Evolutionary conservation across 2,329 filamentous ascomycete species (phyloP), one percentile per base, ranked within the genome.

Genomic region (Sarocladium oryzae): DNA sequence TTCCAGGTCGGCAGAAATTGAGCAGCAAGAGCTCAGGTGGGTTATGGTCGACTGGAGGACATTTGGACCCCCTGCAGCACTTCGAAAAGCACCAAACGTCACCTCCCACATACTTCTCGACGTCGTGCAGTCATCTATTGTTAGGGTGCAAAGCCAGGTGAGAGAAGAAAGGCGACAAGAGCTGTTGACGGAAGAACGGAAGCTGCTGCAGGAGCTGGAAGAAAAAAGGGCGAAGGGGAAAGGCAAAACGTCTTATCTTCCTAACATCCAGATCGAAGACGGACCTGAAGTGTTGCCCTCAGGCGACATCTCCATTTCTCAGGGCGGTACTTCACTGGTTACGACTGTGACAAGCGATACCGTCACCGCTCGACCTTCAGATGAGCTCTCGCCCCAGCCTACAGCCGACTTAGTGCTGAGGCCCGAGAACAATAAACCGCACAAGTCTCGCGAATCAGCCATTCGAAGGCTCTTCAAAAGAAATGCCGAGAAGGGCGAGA

Each of bases 51-150:
- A 76, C 57, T 79, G 76, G 73, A 68, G 64, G 33, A 61, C 67
- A 49, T 77, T 75, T 55, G 66, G 70, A 2, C 74, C 75, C 3
- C 78, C 78, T 0, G 56, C 60, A 10, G 69, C 66, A 1, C 60
- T 81, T 6, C 62, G 53, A 4, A 64, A 69, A 26, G 57, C 64
- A 1, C 65, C 69, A 15, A 67, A 69, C 33, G 57, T 67, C 50
- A 66, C 66, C 0, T 69, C 71, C 2, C 66, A 71, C 3, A 61
- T 72, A 7, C 61, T 79, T 2, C 56, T 63, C 3, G 63, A 69
- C 6, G 57, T 81, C 15, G 57, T 79, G 9, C 56, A 62, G 13
- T 58, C 67, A 2, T 77, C 77, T 2, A 67, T 80, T 16, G 67
- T 71, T 4, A 75, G 67, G 18, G 61, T 81, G 11, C 52, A 55